A percentile compares a stretch with the other conserved stretches of the same genome.
Evolutionary conservation across 192 early-diverging fungal species (phyloP).

Genomic region (Phycomyces nitens): DNA sequence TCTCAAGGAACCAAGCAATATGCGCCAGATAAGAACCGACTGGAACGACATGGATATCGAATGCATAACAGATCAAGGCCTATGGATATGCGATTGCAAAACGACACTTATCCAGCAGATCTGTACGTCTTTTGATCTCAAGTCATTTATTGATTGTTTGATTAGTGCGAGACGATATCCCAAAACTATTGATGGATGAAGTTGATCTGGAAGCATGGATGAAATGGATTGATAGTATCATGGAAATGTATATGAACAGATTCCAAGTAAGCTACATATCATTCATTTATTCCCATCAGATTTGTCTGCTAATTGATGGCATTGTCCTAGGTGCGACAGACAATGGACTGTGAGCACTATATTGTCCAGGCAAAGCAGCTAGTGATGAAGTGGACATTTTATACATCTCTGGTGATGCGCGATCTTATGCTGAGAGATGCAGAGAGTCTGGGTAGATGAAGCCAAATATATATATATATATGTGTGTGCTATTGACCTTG

Average conservation of each 20-base stretch:
- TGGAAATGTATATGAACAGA: slow-evolving; percentile 34
- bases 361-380: slow-evolving; percentile 43
- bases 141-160: neutral
- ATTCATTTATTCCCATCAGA: neutral
- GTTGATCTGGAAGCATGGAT: slow-evolving; percentile 40
- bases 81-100: slow-evolving; percentile 50
- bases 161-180: slow-evolving; percentile 35
- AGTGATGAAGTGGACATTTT: slow-evolving; percentile 48
- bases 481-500: too few relatives aligned
- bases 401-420: slow-evolving; percentile 37
- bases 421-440: slow-evolving; percentile 38
- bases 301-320: too few relatives aligned
- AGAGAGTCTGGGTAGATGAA: slow-evolving; percentile 32
- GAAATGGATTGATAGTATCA: slow-evolving; percentile 32
- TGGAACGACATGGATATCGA: slow-evolving; percentile 47
- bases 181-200: slow-evolving; percentile 26
- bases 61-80: slow-evolving; percentile 39
- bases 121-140: slow-evolving; percentile 11
- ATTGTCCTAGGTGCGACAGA: neutral
- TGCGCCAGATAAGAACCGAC: slow-evolving; percentile 35
- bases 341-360: slow-evolving; percentile 32
- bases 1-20: slow-evolving; percentile 24
- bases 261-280: slow-evolving; percentile 1
- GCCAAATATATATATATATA: slow-evolving; percentile 1
- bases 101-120: slow-evolving; percentile 36